A percentile compares a stretch with the other conserved stretches of the same genome.
These are phyloP conservation scores for Cladosporium oxysporum DNA, from an alignment of 2,329 filamentous ascomycete genomes.

Conservation along the genomic window DNA sequence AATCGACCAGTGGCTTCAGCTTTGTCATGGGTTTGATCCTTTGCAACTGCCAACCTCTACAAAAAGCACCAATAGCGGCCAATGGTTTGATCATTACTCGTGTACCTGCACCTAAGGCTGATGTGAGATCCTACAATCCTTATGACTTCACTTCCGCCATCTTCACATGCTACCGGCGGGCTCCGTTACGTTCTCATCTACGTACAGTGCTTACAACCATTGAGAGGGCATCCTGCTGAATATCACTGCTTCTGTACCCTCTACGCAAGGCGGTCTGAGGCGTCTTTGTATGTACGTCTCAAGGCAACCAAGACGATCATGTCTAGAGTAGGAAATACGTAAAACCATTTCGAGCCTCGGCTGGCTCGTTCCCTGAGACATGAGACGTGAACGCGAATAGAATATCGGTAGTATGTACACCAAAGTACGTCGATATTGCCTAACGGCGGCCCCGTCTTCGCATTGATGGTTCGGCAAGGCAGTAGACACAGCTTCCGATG, in stretches of 20 bases:
- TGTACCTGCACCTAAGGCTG: background rate
- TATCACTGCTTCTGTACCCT: background rate
- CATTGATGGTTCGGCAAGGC: background rate
- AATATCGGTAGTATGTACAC: background rate
- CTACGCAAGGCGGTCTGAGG: background rate
- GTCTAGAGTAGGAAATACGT: background rate
- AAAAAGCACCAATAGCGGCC: background rate
- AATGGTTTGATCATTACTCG: conserved; percentile 1
- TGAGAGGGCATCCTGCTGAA: background rate
- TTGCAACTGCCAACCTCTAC: background rate
- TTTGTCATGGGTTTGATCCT: background rate
- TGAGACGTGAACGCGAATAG: background rate
- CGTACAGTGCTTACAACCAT: background rate
- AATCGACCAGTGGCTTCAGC: background rate
- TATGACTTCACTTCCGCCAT: background rate
- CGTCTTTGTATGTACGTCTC: background rate
- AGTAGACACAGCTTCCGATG: background rate
- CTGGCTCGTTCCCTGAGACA: background rate
- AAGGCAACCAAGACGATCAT: background rate
- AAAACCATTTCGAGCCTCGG: conserved; percentile 1
- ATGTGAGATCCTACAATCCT: conserved; percentile 9
- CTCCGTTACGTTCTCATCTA: background rate
- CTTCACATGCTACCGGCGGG: background rate
- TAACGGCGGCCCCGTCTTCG: conserved; percentile 5
- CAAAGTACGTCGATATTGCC: background rate